Percentiles rank a stretch among this genome's conserved stretches.
Evolutionary conservation across 768 basidiomycete species (phyloP).

Genomic region (Lactarius trivialis): DNA sequence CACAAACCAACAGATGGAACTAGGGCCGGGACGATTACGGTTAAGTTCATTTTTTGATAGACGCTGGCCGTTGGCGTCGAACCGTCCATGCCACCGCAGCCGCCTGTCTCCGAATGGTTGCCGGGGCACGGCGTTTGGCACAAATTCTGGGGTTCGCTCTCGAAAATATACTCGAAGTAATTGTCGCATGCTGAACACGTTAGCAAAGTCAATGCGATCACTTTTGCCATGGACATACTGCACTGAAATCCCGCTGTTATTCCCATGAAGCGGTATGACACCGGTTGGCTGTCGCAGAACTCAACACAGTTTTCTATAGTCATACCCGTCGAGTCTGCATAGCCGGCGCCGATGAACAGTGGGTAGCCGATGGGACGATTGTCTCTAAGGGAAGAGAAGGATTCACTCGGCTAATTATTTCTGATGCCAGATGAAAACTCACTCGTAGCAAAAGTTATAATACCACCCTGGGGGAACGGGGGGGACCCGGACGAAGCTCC

Average conservation of each 20-base stretch:
- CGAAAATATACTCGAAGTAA: constrained; percentile 39
- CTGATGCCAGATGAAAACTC: neutral
- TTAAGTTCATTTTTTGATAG: too few relatives aligned
- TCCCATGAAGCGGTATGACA: constrained; percentile 52
- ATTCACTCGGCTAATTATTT: neutral
- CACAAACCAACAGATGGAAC: too few relatives aligned
- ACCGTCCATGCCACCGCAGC: constrained; percentile 36
- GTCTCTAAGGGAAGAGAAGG: neutral
- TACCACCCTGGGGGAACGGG: neutral
- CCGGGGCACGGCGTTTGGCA: constrained; percentile 60
- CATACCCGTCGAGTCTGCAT: constrained; percentile 45
- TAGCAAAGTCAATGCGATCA: too few relatives aligned
- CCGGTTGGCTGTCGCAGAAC: constrained; percentile 36
- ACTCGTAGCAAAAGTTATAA: neutral
- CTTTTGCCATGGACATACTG: constrained; percentile 32
- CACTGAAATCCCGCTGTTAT: constrained; percentile 58
- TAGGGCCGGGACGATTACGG: too few relatives aligned
- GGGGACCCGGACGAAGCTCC: neutral
- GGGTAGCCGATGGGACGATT: neutral
- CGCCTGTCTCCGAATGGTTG: constrained; percentile 48
- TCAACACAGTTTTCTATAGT: constrained; percentile 46
- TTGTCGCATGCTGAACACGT: neutral
- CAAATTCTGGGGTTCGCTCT: constrained; percentile 34
- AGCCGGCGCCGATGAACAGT: constrained; percentile 46
- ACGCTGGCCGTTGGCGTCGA: constrained; percentile 39